phyloP scores from a whole-genome alignment of 768 basidiomycete genomes.

The Hydnum rufescens region DNA sequence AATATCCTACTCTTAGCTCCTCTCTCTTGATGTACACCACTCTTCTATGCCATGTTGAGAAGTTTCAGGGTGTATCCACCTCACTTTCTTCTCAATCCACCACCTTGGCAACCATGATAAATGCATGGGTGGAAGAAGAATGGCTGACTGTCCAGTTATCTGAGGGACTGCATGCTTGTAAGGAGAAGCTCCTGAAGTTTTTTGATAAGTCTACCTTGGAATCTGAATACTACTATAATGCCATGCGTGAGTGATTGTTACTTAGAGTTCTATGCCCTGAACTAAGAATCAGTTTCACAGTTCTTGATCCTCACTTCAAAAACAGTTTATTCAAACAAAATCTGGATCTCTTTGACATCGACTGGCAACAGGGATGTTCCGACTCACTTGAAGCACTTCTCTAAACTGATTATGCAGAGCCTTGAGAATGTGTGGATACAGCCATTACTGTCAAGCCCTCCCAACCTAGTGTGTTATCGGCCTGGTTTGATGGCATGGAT shows the following conservation, averaged over 20 bases:
- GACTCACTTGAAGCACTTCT: not conserved
- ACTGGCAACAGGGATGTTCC: no score
- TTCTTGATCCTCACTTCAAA: conserved; percentile 3
- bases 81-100: no score
- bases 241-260: not conserved
- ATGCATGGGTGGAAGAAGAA: no score
- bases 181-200: conserved; percentile 2
- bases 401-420: not conserved
- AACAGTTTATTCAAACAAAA: not conserved
- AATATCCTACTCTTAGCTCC: conserved; percentile 3
- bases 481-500: no score
- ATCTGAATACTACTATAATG: conserved; percentile 1
- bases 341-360: not conserved
- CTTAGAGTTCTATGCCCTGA: not conserved
- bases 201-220: conserved; percentile 3
- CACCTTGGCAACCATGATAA: no score
- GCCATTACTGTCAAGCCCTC: no score
- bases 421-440: not conserved
- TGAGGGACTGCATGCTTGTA: not conserved
- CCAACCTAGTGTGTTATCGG: no score
- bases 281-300: not conserved
- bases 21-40: not conserved
- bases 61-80: no score
- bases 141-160: not conserved
- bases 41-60: not conserved